Evolutionary conservation across 75 land plant species (phyloP).

Genomic region (Cryptomeria japonica): DNA sequence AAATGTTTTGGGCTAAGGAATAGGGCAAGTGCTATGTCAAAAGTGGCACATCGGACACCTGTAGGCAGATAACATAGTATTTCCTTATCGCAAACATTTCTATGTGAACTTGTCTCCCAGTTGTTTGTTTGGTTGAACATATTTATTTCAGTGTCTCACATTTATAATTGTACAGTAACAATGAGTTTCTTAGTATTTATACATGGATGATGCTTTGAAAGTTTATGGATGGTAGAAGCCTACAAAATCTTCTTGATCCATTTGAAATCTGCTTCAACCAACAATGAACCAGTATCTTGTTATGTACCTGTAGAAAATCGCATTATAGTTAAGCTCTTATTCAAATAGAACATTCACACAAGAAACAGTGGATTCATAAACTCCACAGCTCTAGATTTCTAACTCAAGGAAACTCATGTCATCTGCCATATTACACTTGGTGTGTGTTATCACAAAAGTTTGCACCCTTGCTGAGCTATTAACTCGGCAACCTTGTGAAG

Average conservation of each 20-base stretch:
- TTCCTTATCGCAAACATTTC: too few species aligned
- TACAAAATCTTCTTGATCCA: not conserved
- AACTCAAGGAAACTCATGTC: not conserved
- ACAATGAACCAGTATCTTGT: not conserved
- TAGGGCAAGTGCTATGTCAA: not conserved
- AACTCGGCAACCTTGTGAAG: too few species aligned
- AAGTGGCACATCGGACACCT: too few species aligned
- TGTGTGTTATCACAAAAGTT: too few species aligned
- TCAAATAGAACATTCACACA: not conserved
- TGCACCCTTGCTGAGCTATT: too few species aligned
- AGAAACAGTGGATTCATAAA: not conserved
- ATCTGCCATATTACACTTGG: not conserved
- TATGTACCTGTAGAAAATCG: not conserved
- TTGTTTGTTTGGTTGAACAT: too few species aligned
- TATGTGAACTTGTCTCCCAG: too few species aligned
- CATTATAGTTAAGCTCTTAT: not conserved
- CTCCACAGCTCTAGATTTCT: not conserved
- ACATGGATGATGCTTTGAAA: not conserved
- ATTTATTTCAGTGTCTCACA: too few species aligned
- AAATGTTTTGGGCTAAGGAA: not conserved
- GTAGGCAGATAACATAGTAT: too few species aligned
- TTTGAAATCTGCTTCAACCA: not conserved
- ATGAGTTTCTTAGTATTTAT: not conserved
- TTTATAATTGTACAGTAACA: too few species aligned
- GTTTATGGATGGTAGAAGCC: not conserved